Evolutionary conservation across 305 asterid genomes (phyloP), one percentile per base, ranked within the genome.

Genomic region (Fraxinus nigra): DNA sequence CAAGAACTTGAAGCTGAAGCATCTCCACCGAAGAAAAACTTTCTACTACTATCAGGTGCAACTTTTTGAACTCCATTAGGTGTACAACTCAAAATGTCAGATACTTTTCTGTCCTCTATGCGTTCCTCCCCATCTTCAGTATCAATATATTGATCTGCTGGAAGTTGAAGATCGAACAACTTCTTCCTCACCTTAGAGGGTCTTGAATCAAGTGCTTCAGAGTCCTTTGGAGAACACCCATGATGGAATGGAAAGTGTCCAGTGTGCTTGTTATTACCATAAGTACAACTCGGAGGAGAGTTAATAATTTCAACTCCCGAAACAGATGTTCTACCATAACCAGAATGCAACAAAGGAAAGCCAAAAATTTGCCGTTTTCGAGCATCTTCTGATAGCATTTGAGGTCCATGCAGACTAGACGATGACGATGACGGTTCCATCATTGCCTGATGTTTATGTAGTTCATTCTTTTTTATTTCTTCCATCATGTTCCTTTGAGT

Each of bases 401-500:
- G 96, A 88, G 92, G 81, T 63, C 89, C 93, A 40, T 84, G 83
- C 24, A 81, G 89, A 83, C 93, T 91, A 48, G 98, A 92, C 46
- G 97, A 92, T 18, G 98, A 63, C 34, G 72, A 91, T 16, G 94
- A 91, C 61, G 89, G 92, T 81, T 93, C 98, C 74, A 88, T 86
- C 13, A 95, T 91, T 59, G 86, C 86, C 79, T 87, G 89, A 75
- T 86, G 80, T 72, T 83, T 80, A 74, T 77, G 78, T 5, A 81
- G 77, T 73, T 90, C 95, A 81, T 87, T 90, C 83, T 86, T 90
- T 84, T 84, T 87, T 48, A 84, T 83, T 84, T 92, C 96, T 75
- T 92, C 95, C 98, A 95, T 95, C 98, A 95, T 91, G 88, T 90
- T 92, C 91, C 93, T 90, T 88, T 95, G 98, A 81, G 89, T 91